Base-by-base conservation (phyloP, 2,329 filamentous ascomycete species). In the Clarireedia paspali region DNA sequence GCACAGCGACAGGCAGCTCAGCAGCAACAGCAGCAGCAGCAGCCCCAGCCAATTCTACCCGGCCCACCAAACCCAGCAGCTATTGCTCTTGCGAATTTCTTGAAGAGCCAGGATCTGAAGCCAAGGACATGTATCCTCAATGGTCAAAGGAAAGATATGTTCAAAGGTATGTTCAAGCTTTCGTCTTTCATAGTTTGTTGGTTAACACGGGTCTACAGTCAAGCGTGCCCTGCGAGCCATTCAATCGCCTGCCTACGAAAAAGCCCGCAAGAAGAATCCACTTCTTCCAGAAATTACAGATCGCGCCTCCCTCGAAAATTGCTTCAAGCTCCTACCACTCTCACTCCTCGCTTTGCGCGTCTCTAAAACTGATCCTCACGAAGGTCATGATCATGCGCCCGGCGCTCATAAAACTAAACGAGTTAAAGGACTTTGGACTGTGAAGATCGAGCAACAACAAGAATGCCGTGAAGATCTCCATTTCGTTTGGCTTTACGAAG, bases 111-210 rank as follows among this genome's bases (percentile, higher is more conserved):
- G 74, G 83, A 94, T 58, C 75, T 99, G 62, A 99, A 99, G 80
- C 80, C 82, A 17, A 81, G 94, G 61, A 96, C 91, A 17, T 92
- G 89, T 70, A 95, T 99, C 62, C 81, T 97, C 62, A 91, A 96
- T 63, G 94, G 94, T 66, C 91, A 96, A 78, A 83, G 94, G 67
- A 97, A 96, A 75, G 92, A 99, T 63, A 95, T 99, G 89, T 97
- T 99, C 74, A 88, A 87, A 79, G 91, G 90, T 92, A 77, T 50
- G 69, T 14, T 2, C 39, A 50, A 47, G 45, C 26, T 47, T 48
- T n/a, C 45, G 15, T 44, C 24, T 48, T 15, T 38, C 9, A 40
- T 20, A 10, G 5, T 7, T 45, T 46, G 12, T 9, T 15, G 12
- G 27, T 23, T 39, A 47, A 68, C 57, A 64, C 55, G 5, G 14